phyloP scores from a whole-genome alignment of 2,329 filamentous ascomycete species.

The Paraphaeosphaeria sporulosa region DNA sequence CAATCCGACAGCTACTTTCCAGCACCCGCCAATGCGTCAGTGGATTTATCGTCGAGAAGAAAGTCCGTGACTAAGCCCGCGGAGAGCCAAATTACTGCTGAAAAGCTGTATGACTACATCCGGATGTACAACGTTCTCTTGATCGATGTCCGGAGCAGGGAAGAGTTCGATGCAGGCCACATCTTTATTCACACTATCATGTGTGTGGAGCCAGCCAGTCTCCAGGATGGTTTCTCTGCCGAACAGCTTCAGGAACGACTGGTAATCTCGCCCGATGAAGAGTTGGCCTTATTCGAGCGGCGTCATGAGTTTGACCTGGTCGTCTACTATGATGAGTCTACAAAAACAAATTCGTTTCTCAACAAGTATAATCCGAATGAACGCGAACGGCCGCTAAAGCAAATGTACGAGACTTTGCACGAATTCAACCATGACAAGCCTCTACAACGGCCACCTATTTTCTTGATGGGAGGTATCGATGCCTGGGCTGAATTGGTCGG shows the following conservation, averaged over 20 bases:
- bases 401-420: slow-evolving; percentile 79
- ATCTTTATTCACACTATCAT: slow-evolving; percentile 85
- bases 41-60: slow-evolving; percentile 31
- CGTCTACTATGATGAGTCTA: slow-evolving; percentile 85
- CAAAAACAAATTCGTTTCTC: slow-evolving; percentile 66
- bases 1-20: slow-evolving; percentile 55
- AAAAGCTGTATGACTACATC: slow-evolving; percentile 76
- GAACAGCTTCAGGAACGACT: slow-evolving; percentile 73
- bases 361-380: slow-evolving; percentile 54
- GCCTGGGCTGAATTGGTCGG: slow-evolving; percentile 90
- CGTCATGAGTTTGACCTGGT: slow-evolving; percentile 82
- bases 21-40: slow-evolving; percentile 25
- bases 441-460: slow-evolving; percentile 74
- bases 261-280: slow-evolving; percentile 74
- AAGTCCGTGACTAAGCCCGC: slow-evolving; percentile 60
- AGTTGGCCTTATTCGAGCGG: slow-evolving; percentile 76
- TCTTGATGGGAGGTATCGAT: slow-evolving; percentile 82
- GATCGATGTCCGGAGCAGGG: slow-evolving; percentile 83
- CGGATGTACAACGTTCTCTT: slow-evolving; percentile 73
- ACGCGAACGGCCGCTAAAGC: slow-evolving; percentile 65
- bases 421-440: slow-evolving; percentile 84
- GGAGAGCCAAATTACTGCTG: slow-evolving; percentile 70
- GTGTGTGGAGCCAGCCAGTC: slow-evolving; percentile 84
- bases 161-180: slow-evolving; percentile 86
- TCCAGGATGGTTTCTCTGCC: slow-evolving; percentile 72